These are phyloP conservation scores for Aspergillus floridensis DNA, from an alignment of 2,329 filamentous ascomycete genomes.

Conservation along the genomic window DNA sequence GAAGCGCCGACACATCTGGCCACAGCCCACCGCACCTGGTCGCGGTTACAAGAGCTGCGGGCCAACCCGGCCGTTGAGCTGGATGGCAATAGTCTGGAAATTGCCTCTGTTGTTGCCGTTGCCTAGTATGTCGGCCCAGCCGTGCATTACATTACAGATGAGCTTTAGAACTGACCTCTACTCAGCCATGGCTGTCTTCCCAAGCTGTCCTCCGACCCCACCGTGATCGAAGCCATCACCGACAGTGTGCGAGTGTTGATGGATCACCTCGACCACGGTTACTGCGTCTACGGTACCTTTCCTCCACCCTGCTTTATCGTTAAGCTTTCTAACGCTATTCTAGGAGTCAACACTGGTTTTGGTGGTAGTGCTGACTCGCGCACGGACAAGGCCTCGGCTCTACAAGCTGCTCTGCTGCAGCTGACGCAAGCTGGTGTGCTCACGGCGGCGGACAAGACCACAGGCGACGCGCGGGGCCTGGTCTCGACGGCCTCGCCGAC, in stretches of 20 bases:
- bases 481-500: conserved; percentile 19
- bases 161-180: not conserved
- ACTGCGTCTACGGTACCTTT: conserved; percentile 15
- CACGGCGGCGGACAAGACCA: conserved; percentile 15
- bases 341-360: conserved; percentile 64
- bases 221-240: conserved; percentile 12
- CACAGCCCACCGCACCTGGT: conserved; percentile 10
- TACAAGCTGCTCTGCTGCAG: conserved; percentile 58
- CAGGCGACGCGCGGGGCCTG: not conserved
- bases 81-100: conserved; percentile 15
- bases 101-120: conserved; percentile 15
- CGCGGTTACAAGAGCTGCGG: conserved; percentile 11
- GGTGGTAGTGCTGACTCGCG: conserved; percentile 63
- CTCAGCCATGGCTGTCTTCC: conserved; percentile 16
- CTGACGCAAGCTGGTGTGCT: conserved; percentile 53
- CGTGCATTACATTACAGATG: not conserved
- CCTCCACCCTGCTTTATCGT: not conserved
- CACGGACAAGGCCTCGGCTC: conserved; percentile 48
- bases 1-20: conserved; percentile 6
- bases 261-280: conserved; percentile 16
- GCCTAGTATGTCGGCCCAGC: conserved; percentile 10
- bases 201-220: conserved; percentile 11
- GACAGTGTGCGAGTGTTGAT: conserved; percentile 16
- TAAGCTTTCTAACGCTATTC: not conserved
- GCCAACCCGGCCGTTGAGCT: conserved; percentile 7